phyloP scores from a whole-genome alignment of 768 basidiomycete species.

The Austroboletus eburneus region DNA sequence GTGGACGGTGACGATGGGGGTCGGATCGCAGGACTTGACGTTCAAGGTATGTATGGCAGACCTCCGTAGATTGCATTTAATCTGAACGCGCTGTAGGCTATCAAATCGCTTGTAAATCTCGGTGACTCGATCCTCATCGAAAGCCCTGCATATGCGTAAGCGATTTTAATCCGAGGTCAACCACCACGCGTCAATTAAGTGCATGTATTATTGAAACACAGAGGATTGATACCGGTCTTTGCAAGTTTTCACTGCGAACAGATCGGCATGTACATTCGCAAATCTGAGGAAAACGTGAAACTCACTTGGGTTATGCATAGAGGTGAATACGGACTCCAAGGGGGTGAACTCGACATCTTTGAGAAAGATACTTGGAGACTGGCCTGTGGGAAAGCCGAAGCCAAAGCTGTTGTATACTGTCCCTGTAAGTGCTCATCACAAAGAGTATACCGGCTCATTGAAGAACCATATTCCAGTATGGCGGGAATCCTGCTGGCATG shows the following conservation, averaged over 20 bases:
- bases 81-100: slow-evolving; percentile 42
- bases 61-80: neutral
- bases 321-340: slow-evolving; percentile 65
- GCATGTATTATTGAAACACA: slow-evolving; percentile 19
- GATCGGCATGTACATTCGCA: slow-evolving; percentile 36
- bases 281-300: neutral
- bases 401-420: slow-evolving; percentile 77
- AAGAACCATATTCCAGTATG: slow-evolving; percentile 41
- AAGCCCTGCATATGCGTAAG: slow-evolving; percentile 63
- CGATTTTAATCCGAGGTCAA: too few relatives aligned
- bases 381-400: slow-evolving; percentile 62
- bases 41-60: slow-evolving; percentile 52
- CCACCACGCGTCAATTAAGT: slow-evolving; percentile 11
- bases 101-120: slow-evolving; percentile 59
- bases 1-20: slow-evolving; percentile 69
- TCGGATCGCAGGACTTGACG: slow-evolving; percentile 79
- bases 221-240: slow-evolving; percentile 60
- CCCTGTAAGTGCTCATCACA: slow-evolving; percentile 36
- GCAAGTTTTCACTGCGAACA: slow-evolving; percentile 46
- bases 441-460: neutral
- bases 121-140: slow-evolving; percentile 79
- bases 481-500: slow-evolving; percentile 77
- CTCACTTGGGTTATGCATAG: slow-evolving; percentile 32
- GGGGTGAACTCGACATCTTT: slow-evolving; percentile 58
- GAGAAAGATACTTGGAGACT: slow-evolving; percentile 58